These are phyloP conservation scores for Nakazawaea anatomiae DNA, from an alignment of 805 yeast species.

Conservation along the genomic window DNA sequence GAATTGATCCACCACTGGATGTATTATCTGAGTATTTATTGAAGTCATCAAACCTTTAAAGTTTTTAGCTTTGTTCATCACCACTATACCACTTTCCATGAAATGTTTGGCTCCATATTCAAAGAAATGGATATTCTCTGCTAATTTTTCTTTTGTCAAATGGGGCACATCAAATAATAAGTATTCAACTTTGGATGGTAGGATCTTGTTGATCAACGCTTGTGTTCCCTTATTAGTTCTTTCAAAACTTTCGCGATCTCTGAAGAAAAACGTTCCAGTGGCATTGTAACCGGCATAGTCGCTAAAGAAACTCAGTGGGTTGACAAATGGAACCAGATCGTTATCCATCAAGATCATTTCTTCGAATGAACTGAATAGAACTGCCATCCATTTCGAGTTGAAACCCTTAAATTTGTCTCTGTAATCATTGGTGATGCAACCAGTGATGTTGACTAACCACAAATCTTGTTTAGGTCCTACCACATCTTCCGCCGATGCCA, in stretches of 20 bases:
- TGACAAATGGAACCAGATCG: slow-evolving; percentile 37
- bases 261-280: slow-evolving; percentile 40
- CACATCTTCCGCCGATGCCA: slow-evolving; percentile 28
- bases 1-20: slow-evolving; percentile 39
- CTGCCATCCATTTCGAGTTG: slow-evolving; percentile 48
- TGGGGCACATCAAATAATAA: slow-evolving; percentile 29
- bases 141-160: slow-evolving; percentile 26
- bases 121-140: slow-evolving; percentile 30
- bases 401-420: slow-evolving; percentile 20
- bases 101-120: slow-evolving; percentile 35
- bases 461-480: slow-evolving; percentile 22
- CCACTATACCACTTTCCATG: slow-evolving; percentile 44
- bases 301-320: slow-evolving; percentile 29
- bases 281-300: slow-evolving; percentile 26
- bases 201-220: slow-evolving; percentile 36
- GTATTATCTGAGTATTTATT: slow-evolving; percentile 33
- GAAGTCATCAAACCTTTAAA: slow-evolving; percentile 43
- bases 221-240: slow-evolving; percentile 26
- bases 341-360: slow-evolving; percentile 51
- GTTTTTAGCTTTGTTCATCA: slow-evolving; percentile 42
- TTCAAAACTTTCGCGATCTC: slow-evolving; percentile 37
- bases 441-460: slow-evolving; percentile 26
- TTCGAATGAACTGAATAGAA: slow-evolving; percentile 51
- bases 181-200: slow-evolving; percentile 38
- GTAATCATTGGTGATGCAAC: slow-evolving; percentile 18